Conservation (phyloP, 2,329 filamentous ascomycete genomes). For the Pseudocercospora macadamiae region DNA sequence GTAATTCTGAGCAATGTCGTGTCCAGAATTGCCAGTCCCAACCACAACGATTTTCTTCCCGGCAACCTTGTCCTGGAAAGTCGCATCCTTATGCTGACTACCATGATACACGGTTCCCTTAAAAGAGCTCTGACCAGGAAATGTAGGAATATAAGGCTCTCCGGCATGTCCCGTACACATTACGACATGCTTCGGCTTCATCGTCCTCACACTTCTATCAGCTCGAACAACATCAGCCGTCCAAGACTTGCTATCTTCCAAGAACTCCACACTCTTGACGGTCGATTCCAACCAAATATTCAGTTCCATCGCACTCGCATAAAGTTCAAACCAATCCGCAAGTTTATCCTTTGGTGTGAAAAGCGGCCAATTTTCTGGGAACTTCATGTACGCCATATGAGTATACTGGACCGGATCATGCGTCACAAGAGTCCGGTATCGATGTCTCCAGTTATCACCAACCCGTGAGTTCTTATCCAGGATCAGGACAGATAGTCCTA, state of each 20-base stretch:
- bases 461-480: slow-evolving; percentile 51
- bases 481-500: slow-evolving; percentile 46
- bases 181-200: slow-evolving; percentile 66
- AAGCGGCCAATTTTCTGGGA: slow-evolving; percentile 67
- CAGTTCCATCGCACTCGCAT: slow-evolving; percentile 66
- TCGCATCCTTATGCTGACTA: slow-evolving; percentile 14
- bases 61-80: slow-evolving; percentile 9
- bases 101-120: slow-evolving; percentile 48
- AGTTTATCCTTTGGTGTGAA: slow-evolving; percentile 68
- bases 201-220: slow-evolving; percentile 52
- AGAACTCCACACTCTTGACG: slow-evolving; percentile 50
- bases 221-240: slow-evolving; percentile 54
- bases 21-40: slow-evolving; percentile 54
- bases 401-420: slow-evolving; percentile 67
- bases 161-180: slow-evolving; percentile 71
- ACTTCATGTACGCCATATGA: slow-evolving; percentile 66
- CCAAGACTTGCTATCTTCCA: slow-evolving; percentile 57
- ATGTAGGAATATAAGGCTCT: slow-evolving; percentile 59
- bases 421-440: slow-evolving; percentile 61
- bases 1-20: slow-evolving; percentile 56
- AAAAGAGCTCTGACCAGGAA: slow-evolving; percentile 57
- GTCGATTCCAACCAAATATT: slow-evolving; percentile 60
- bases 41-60: slow-evolving; percentile 54
- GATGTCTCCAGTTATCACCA: slow-evolving; percentile 55
- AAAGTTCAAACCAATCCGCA: slow-evolving; percentile 68